Conservation (phyloP, 2,329 filamentous ascomycete species). For the Tolypocladium guangdongense region DNA sequence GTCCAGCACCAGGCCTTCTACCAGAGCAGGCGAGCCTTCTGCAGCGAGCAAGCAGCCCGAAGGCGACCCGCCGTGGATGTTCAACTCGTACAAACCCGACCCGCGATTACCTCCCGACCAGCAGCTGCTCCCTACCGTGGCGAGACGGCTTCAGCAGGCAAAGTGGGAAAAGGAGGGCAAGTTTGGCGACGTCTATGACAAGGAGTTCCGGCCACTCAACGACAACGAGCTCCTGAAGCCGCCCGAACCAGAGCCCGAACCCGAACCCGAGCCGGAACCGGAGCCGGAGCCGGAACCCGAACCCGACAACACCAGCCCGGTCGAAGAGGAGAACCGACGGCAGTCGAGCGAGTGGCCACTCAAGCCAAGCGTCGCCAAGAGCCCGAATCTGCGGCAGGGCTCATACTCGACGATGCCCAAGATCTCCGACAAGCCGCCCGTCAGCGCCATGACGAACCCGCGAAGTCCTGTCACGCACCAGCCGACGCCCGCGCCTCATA, state of each 20-base stretch:
- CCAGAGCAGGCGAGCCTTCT: slow-evolving; percentile 47
- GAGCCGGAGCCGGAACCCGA: slow-evolving; percentile 5
- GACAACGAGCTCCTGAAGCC: slow-evolving; percentile 44
- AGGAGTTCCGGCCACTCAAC: slow-evolving; percentile 74
- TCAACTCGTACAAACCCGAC: slow-evolving; percentile 91
- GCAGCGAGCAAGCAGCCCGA: slow-evolving; percentile 59
- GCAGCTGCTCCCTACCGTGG: slow-evolving; percentile 89
- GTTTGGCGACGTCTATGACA: slow-evolving; percentile 76
- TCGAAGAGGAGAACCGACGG: slow-evolving; percentile 19
- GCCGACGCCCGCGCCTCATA: slow-evolving; percentile 11
- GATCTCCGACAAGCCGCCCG: slow-evolving; percentile 29
- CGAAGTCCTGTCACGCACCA: slow-evolving; percentile 30
- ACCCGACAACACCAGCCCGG: slow-evolving; percentile 6
- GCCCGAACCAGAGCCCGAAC: slow-evolving; percentile 25
- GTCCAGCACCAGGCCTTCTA: slow-evolving; percentile 45
- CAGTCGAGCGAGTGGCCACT: slow-evolving; percentile 48
- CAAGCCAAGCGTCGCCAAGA: slow-evolving; percentile 33
- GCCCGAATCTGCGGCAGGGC: slow-evolving; percentile 31
- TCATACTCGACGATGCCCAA: slow-evolving; percentile 54
- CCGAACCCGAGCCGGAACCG: slow-evolving; percentile 1
- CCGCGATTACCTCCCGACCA: slow-evolving; percentile 89
- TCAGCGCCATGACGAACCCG: slow-evolving; percentile 31
- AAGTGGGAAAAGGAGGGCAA: slow-evolving; percentile 91
- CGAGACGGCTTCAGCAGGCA: slow-evolving; percentile 81
- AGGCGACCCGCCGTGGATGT: slow-evolving; percentile 91